Conservation (phyloP, 208 protist species). For the Crithidia expoeki region DNA sequence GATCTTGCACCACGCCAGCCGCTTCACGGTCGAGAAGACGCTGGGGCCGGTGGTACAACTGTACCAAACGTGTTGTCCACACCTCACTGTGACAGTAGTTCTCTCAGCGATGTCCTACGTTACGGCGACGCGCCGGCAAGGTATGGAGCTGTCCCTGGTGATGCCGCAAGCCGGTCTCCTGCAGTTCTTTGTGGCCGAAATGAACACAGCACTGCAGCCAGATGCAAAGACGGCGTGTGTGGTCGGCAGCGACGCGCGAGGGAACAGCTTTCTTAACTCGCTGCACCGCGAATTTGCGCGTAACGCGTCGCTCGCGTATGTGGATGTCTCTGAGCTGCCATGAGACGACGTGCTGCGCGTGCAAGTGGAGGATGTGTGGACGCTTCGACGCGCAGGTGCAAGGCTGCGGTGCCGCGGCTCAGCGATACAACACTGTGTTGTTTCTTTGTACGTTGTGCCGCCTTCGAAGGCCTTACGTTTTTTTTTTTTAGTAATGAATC, state of each 20-base stretch:
- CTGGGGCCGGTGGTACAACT: conserved; percentile 53
- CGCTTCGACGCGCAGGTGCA: too few relatives aligned
- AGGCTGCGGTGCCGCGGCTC: too few relatives aligned
- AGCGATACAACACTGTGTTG: too few relatives aligned
- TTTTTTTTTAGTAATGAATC: too few relatives aligned
- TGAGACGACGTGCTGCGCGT: neutral
- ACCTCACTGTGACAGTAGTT: conserved; percentile 61
- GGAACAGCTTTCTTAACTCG: conserved; percentile 14
- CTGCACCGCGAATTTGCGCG: conserved; percentile 45
- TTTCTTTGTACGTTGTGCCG: too few relatives aligned
- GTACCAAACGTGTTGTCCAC: conserved; percentile 23
- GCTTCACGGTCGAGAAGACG: conserved; percentile 38
- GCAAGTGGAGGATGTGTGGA: too few relatives aligned
- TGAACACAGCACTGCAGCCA: conserved; percentile 71
- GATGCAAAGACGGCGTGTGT: conserved; percentile 55
- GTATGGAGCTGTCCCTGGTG: conserved; percentile 52
- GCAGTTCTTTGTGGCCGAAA: conserved; percentile 59
- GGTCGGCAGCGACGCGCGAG: conserved; percentile 50
- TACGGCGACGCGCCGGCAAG: conserved; percentile 39
- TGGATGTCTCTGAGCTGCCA: conserved; percentile 38
- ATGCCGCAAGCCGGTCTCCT: conserved; percentile 65
- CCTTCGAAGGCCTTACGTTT: too few relatives aligned
- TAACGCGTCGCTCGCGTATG: conserved; percentile 36
- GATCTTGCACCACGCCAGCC: conserved; percentile 75
- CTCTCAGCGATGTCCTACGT: conserved; percentile 82